Conservation (phyloP, 1,139 yeast genomes). For the Blastobotrys proliferans region DNA sequence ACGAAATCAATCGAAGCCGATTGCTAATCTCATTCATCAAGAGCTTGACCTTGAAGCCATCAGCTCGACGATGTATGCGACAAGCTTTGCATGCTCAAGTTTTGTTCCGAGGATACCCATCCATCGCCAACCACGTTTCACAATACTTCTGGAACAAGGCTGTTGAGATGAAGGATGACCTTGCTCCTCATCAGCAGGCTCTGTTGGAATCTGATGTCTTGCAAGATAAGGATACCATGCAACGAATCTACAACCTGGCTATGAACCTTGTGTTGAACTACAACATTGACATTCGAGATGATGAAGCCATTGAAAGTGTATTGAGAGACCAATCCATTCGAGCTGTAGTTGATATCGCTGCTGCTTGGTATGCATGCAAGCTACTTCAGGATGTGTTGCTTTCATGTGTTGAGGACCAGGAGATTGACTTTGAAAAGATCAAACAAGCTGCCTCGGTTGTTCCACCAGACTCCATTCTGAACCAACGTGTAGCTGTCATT, state of each 20-base stretch:
- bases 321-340: constrained; percentile 27
- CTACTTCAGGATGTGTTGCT: constrained; percentile 27
- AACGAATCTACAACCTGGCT: constrained; percentile 27
- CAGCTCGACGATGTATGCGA: constrained; percentile 28
- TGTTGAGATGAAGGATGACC: constrained; percentile 1
- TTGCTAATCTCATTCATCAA: constrained; percentile 30
- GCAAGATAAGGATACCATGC: constrained; percentile 22
- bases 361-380: constrained; percentile 32
- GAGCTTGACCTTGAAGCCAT: constrained; percentile 28
- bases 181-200: constrained; percentile 4
- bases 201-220: constrained; percentile 19
- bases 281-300: constrained; percentile 20
- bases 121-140: constrained; percentile 4
- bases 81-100: constrained; percentile 34
- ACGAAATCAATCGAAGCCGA: constrained; percentile 24
- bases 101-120: constrained; percentile 11
- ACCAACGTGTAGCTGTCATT: constrained; percentile 31
- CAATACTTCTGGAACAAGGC: constrained; percentile 12
- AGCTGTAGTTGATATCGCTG: constrained; percentile 31
- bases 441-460: constrained; percentile 27
- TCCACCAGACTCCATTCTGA: constrained; percentile 30
- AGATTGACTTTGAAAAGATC: constrained; percentile 21
- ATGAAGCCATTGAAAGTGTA: constrained; percentile 27
- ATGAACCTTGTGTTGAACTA: constrained; percentile 19
- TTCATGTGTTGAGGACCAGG: constrained; percentile 21